These are phyloP conservation scores for Dipodascus geniculatus DNA, from an alignment of 805 yeast species.

Conservation along the genomic window DNA sequence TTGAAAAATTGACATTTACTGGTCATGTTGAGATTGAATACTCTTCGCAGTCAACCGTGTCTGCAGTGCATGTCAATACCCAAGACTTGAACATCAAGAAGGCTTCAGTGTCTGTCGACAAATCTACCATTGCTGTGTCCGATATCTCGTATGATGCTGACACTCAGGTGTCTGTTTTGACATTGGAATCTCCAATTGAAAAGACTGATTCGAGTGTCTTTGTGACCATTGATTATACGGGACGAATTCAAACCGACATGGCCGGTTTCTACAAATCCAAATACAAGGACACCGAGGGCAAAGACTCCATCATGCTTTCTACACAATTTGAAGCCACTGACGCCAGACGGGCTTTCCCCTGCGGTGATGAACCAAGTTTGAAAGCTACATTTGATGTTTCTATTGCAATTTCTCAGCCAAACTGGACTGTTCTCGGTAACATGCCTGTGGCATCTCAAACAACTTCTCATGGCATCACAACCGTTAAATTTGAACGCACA, in stretches of 20 bases:
- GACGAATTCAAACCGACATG: slow-evolving; percentile 54
- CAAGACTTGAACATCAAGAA: slow-evolving; percentile 42
- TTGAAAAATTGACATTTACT: slow-evolving; percentile 25
- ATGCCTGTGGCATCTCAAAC: slow-evolving; percentile 43
- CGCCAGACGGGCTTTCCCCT: slow-evolving; percentile 69
- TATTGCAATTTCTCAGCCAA: slow-evolving; percentile 36
- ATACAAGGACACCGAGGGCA: slow-evolving; percentile 41
- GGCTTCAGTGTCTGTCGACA: slow-evolving; percentile 20
- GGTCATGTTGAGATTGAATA: slow-evolving; percentile 33
- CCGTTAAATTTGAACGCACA: slow-evolving; percentile 47
- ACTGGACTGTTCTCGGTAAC: slow-evolving; percentile 52
- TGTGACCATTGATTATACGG: slow-evolving; percentile 22
- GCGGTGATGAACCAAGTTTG: slow-evolving; percentile 59
- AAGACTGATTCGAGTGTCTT: background rate
- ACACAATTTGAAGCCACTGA: slow-evolving; percentile 71
- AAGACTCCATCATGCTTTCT: slow-evolving; percentile 46
- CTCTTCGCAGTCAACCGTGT: slow-evolving; percentile 30
- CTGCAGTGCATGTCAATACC: slow-evolving; percentile 40
- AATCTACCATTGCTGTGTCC: slow-evolving; percentile 19
- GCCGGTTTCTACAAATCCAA: slow-evolving; percentile 64
- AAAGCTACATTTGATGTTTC: slow-evolving; percentile 55
- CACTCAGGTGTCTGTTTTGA: slow-evolving; percentile 35
- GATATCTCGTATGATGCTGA: slow-evolving; percentile 30
- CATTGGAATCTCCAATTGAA: background rate
- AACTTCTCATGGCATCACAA: slow-evolving; percentile 29